Percentiles rank a stretch among this genome's conserved stretches.
Evolutionary conservation across 148 eudicot genomes (phyloP).

Genomic region (Arctostaphylos glauca): DNA sequence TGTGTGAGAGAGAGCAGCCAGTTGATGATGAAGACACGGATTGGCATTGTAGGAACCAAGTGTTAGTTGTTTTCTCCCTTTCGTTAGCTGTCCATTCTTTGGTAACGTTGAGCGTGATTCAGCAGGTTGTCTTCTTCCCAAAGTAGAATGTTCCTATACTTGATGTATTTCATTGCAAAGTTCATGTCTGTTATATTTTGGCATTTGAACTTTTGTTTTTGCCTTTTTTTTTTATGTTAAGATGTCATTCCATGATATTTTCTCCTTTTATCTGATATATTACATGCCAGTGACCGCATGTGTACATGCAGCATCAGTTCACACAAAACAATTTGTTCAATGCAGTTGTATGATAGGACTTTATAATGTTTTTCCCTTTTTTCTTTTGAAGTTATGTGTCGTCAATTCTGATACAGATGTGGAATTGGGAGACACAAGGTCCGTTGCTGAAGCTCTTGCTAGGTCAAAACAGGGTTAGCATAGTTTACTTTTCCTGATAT

Average conservation of each 20-base stretch:
- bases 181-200: neutral
- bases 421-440: conserved; percentile 62
- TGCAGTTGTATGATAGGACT: neutral
- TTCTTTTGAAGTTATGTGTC: neutral
- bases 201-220: neutral
- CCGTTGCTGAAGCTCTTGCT: conserved; percentile 87
- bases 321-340: neutral
- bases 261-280: neutral
- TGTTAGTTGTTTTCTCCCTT: neutral
- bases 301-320: neutral
- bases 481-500: conserved; percentile 5
- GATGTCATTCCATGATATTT: neutral
- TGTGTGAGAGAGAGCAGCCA: neutral
- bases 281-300: neutral
- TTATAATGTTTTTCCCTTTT: neutral
- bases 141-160: neutral
- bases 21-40: neutral
- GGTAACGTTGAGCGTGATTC: conserved; percentile 2
- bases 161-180: neutral
- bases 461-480: conserved; percentile 63
- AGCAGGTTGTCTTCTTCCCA: neutral
- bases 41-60: neutral
- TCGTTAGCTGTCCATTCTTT: neutral
- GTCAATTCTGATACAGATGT: conserved; percentile 43
- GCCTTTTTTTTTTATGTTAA: neutral